A percentile compares a stretch with the other conserved stretches of the same genome.
These are phyloP conservation scores for Fraxinus greggii DNA, from an alignment of 305 asterid genomes.

Conservation along the genomic window DNA sequence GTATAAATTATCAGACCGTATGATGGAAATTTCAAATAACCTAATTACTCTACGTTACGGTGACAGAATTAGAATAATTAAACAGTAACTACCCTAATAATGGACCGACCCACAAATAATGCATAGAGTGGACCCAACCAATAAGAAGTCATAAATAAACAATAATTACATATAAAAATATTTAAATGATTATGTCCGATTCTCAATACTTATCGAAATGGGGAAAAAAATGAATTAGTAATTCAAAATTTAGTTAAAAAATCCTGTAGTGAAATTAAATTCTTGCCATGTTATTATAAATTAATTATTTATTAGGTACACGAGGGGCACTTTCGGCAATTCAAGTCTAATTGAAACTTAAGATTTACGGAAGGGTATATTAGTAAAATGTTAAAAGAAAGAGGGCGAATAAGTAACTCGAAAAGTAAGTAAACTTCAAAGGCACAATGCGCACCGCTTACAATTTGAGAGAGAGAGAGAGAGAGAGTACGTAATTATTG, in stretches of 20 bases:
- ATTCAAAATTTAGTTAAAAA: not conserved
- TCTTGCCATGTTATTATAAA: not conserved
- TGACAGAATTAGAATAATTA: constrained; percentile 17
- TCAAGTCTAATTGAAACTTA: not conserved
- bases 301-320: constrained; percentile 14
- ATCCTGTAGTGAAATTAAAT: not conserved
- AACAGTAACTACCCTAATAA: constrained; percentile 26
- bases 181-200: not conserved
- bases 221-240: not conserved
- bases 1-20: constrained; percentile 21
- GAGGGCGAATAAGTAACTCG: not conserved
- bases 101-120: constrained; percentile 57
- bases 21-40: constrained; percentile 35
- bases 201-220: not conserved
- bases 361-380: constrained; percentile 22
- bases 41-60: constrained; percentile 17
- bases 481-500: constrained; percentile 45
- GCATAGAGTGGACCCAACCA: constrained; percentile 51
- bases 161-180: constrained; percentile 5
- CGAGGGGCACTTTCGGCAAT: constrained; percentile 20
- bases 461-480: constrained; percentile 23
- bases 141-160: constrained; percentile 46
- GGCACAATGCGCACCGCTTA: constrained; percentile 52
- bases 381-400: constrained; percentile 18
- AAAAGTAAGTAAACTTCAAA: constrained; percentile 51